These are phyloP conservation scores for Microdochium trichocladiopsis DNA, from an alignment of 2,329 filamentous ascomycete genomes.

Conservation along the genomic window DNA sequence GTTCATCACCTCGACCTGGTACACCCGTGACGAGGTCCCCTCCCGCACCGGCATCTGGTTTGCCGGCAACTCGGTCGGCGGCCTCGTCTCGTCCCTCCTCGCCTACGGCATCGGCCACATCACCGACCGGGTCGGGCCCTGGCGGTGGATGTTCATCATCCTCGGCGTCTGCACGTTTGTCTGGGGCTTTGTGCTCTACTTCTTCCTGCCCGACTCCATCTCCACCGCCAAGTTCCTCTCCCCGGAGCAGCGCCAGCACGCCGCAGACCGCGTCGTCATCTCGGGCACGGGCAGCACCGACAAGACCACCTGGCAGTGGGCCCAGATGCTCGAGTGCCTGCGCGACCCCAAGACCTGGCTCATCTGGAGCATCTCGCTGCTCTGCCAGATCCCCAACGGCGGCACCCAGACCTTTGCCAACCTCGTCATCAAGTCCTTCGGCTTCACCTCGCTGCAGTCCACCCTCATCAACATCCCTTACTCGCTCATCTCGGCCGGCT, in stretches of 20 bases:
- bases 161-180: slow-evolving; percentile 43
- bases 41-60: slow-evolving; percentile 50
- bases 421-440: slow-evolving; percentile 47
- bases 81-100: slow-evolving; percentile 38
- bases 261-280: slow-evolving; percentile 35
- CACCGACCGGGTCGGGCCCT: slow-evolving; percentile 34
- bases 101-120: slow-evolving; percentile 52
- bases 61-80: slow-evolving; percentile 40
- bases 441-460: slow-evolving; percentile 45
- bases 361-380: slow-evolving; percentile 43
- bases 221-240: slow-evolving; percentile 51
- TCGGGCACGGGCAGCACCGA: slow-evolving; percentile 45
- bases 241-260: slow-evolving; percentile 40
- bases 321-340: slow-evolving; percentile 46
- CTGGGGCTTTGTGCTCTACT: slow-evolving; percentile 39
- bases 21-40: slow-evolving; percentile 49
- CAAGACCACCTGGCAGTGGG: slow-evolving; percentile 38
- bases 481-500: slow-evolving; percentile 39
- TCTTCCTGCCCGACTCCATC: slow-evolving; percentile 44
- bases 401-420: slow-evolving; percentile 54
- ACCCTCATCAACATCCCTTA: slow-evolving; percentile 53
- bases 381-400: slow-evolving; percentile 54
- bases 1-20: slow-evolving; percentile 49
- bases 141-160: slow-evolving; percentile 53
- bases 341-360: slow-evolving; percentile 55